phyloP scores from a whole-genome alignment of 768 basidiomycete genomes.

The Hydnomerulius pinastri region DNA sequence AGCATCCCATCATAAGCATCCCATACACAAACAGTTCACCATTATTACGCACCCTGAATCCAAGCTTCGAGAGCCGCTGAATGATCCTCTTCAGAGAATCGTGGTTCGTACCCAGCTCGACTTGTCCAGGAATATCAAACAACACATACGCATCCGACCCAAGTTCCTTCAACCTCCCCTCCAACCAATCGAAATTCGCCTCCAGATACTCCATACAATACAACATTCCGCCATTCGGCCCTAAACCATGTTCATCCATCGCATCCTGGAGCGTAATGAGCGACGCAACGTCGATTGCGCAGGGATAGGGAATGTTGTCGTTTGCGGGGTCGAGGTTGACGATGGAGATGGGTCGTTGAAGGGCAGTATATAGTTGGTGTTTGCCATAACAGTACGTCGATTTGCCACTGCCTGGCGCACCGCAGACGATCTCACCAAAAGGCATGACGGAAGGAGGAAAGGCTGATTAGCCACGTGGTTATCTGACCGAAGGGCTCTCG shows the following conservation, averaged over 20 bases:
- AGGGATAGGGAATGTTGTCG: slow-evolving; percentile 87
- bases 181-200: slow-evolving; percentile 89
- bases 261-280: slow-evolving; percentile 87
- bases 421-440: slow-evolving; percentile 86
- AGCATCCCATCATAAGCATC: slow-evolving; percentile 9
- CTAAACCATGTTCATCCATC: slow-evolving; percentile 82
- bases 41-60: slow-evolving; percentile 74
- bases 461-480: too few species aligned
- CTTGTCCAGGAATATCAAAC: slow-evolving; percentile 97
- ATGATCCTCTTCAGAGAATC: slow-evolving; percentile 84
- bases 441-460: slow-evolving; percentile 52
- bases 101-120: slow-evolving; percentile 96
- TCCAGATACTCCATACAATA: slow-evolving; percentile 98
- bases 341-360: slow-evolving; percentile 82
- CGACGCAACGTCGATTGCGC: slow-evolving; percentile 79
- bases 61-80: slow-evolving; percentile 63
- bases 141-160: slow-evolving; percentile 82
- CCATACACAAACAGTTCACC: slow-evolving; percentile 1
- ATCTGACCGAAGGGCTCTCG: too few species aligned
- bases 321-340: slow-evolving; percentile 98
- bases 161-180: slow-evolving; percentile 62
- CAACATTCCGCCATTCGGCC: slow-evolving; percentile 95
- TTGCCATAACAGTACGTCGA: slow-evolving; percentile 89
- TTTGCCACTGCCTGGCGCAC: slow-evolving; percentile 85
- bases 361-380: slow-evolving; percentile 84